Evolutionary conservation across 2,329 filamentous ascomycete genomes (phyloP), one percentile per base, ranked within the genome.

Genomic region (Penicillium digitatum): DNA sequence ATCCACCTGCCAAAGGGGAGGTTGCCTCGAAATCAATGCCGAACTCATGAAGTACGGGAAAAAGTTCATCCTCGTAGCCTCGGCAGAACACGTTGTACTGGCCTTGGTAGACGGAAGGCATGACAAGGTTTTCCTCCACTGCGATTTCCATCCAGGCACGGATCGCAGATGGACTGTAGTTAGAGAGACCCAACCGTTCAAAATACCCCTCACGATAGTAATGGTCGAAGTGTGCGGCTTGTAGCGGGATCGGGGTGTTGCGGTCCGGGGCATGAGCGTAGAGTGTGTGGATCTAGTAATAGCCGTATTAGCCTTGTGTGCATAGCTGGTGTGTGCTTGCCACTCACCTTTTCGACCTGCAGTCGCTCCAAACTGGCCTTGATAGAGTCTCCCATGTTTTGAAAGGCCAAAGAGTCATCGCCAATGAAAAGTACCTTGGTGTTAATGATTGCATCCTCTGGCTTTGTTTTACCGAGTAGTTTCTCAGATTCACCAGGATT

Each of bases 231-330:
- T 53, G 14, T 22, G 35, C 44, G 4, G 50, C 50, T 27, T 53
- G 50, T 8, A 48, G 42, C 2, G 50, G 24, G 10, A 53, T 53
- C 3, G 50, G 50, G 20, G 35, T 40, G 16, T 38, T 39, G 22
- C 50, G 50, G n/a, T 53, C 50, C 4, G 50, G 50, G 9, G 50
- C 50, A 26, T 53, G 50, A 7, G 50, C 35, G 27, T 32, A 53
- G 8, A 53, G 43, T 5, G 34, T 53, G 50, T 48, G 50, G 16
- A 53, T 53, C 50, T 53, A 32, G 8, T 5, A 14, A 12, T n/a
- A 20, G 5, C 14, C 3, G 0, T 22, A 7, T 46, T 18, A 49
- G 37, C 7, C 0, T 29, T 27, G 7, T 20, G 11, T 7, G 12
- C 1, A 46, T 7, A n/a, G 12, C 0, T 2, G n/a, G 8, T 10